These are phyloP conservation scores for Odonthalia washingtoniensis DNA, from an alignment of 31 red algal genomes.

Conservation along the genomic window DNA sequence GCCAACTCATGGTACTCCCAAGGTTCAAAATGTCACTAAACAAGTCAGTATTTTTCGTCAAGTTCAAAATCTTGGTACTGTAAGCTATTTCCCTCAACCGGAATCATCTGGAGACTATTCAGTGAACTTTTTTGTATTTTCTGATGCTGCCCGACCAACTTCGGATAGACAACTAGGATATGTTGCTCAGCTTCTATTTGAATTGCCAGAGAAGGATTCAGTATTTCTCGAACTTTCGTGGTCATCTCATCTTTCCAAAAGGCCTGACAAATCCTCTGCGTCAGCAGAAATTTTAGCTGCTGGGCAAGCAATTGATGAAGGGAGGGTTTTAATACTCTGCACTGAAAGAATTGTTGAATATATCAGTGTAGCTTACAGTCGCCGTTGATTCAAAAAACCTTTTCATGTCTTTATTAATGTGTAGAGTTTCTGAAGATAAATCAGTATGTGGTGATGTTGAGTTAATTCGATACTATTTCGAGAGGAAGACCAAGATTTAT, in stretches of 20 bases:
- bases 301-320: constrained; percentile 27
- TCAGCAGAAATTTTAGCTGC: constrained; percentile 37
- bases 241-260: background rate
- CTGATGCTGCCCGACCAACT: background rate
- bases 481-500: no score
- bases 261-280: constrained; percentile 6
- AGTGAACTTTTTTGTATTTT: constrained; percentile 7
- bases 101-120: background rate
- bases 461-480: no score
- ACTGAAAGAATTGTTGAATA: no score
- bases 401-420: no score
- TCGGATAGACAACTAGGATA: background rate
- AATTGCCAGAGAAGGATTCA: background rate
- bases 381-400: no score
- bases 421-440: no score
- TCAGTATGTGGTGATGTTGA: no score
- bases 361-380: no score
- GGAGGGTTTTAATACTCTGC: no score
- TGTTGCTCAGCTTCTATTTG: background rate
- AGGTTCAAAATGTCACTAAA: background rate
- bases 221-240: background rate
- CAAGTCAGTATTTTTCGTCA: background rate
- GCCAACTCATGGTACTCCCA: background rate
- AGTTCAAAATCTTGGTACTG: background rate
- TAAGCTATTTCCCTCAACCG: background rate